Evolutionary conservation across 257 asterid species (phyloP), one percentile per base, ranked within the genome.

Genomic region (Eustoma russellianum): DNA sequence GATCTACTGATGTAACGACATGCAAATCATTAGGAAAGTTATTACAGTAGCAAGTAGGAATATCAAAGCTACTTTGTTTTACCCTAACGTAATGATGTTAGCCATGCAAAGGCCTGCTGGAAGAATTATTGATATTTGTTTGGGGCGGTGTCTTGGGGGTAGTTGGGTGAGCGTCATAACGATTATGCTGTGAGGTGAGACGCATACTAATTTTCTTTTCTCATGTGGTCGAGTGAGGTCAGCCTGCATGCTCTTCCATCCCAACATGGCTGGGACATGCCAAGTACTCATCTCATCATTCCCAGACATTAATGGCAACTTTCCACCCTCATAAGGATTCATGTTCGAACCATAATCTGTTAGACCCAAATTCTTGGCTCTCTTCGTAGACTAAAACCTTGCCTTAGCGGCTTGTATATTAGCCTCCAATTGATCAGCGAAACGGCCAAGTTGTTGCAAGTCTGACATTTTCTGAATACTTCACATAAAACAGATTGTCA

Each of bases 381-480:
- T 24, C 13, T 56, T 45, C 44, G 33, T 38, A 30, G 17, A 28
- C n/a, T 59, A 53, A 46, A 53, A 19, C 55, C 52, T 48, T 3
- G 61, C 19, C 48, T 41, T 53, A 52, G 53, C 17, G 0, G 41
- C 30, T n/a, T 53, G 12, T 3, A 53, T 24, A 46, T 53, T 55
- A 2, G 34, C 5, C 15, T 47, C 56, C 48, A 60, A 16, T 12
- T 46, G 10, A 33, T 1, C 16, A 17, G 41, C 17, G 9, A 66
- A 1, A 8, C 5, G 1, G 66, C 7, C 14, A 66, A 16, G 5
- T 0, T 33, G 13, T 59, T 56, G 17, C 46, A 59, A 2, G 2
- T 12, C 5, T 41, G 57, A 91, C 98, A 56, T 90, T 84, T 74
- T 96, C 78, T 38, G 95, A 86, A 75, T 70, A 86, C 98, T 86